Base-by-base conservation (phyloP, 2,329 filamentous ascomycete species). In the Trichoderma cornu-damae region DNA sequence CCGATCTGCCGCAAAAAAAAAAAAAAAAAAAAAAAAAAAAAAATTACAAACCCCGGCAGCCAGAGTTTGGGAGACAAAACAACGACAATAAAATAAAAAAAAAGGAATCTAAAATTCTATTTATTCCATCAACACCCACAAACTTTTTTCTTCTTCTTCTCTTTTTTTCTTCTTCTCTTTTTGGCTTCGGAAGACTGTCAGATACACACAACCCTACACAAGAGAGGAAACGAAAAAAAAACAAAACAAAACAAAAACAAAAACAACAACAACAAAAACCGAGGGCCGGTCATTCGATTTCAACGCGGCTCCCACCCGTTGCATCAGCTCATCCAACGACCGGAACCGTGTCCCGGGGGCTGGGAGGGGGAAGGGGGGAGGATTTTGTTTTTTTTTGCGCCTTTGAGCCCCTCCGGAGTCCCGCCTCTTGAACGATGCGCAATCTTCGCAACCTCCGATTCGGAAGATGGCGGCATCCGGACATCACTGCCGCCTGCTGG, bases 401-500 rank as follows among this genome's bases (percentile, higher is more conserved):
- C 46, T 54, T 26, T 48, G 53, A 56, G 44, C 53, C 53, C 53
- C 53, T 56, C 53, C 53, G 42, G 37, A 18, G n/a, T n/a, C n/a
- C 43, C 53, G 40, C 44, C 44, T 35, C 43, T 42, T 54, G 61
- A n/a, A 61, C 63, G 57, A 97, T 97, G 93, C 87, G 90, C 70
- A 97, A 96, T 73, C 80, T 97, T 65, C 87, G 84, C 73, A 91
- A 86, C 70, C 84, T 91, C 66, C 84, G 82, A 68, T 86, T 89
- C 70, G 80, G 82, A 65, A 78, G 83, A 69, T 86, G 86, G 75
- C 80, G 85, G 62, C 77, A 80, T 52, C 72, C 79, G 61, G 78
- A 82, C 60, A 78, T 94, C 66, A 87, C 89, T 53, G 87, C 90
- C 28, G 84, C 86, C 57, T 88, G 90, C 67, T 97, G 93, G 93